Conservation (phyloP, 2,329 filamentous ascomycete genomes). For the Myriosclerotinia curreyana region DNA sequence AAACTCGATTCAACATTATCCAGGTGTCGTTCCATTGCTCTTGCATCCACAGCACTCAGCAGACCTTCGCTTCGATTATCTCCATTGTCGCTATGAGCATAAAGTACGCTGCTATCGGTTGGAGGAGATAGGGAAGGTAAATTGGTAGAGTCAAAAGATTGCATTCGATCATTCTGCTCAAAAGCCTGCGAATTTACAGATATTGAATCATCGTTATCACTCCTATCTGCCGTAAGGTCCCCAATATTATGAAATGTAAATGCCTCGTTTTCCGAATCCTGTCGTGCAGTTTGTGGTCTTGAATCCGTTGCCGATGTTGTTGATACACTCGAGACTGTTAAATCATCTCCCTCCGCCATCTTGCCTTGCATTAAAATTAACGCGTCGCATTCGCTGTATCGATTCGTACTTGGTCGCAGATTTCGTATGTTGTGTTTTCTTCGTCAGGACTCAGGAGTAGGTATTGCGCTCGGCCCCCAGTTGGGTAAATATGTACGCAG, state of each 20-base stretch:
- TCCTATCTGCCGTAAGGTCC: slow-evolving; percentile 34
- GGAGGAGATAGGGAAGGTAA: slow-evolving; percentile 34
- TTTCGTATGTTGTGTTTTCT: slow-evolving; percentile 15
- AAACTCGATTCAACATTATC: slow-evolving; percentile 67
- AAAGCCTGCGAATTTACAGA: slow-evolving; percentile 27
- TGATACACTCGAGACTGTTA: slow-evolving; percentile 16
- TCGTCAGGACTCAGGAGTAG: slow-evolving; percentile 13
- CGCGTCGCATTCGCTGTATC: slow-evolving; percentile 33
- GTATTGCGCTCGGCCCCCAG: slow-evolving; percentile 28
- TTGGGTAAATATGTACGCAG: neutral
- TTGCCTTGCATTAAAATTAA: slow-evolving; percentile 24
- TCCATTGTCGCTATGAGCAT: slow-evolving; percentile 33
- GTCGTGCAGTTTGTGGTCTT: slow-evolving; percentile 35
- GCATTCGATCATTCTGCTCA: slow-evolving; percentile 28
- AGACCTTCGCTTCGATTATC: slow-evolving; percentile 30
- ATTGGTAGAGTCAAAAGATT: slow-evolving; percentile 31
- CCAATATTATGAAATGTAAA: slow-evolving; percentile 35
- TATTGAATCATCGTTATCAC: slow-evolving; percentile 32
- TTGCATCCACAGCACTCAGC: slow-evolving; percentile 36
- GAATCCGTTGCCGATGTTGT: slow-evolving; percentile 24
- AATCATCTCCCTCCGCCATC: slow-evolving; percentile 37
- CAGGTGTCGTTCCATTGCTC: slow-evolving; percentile 46
- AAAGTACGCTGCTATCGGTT: slow-evolving; percentile 35
- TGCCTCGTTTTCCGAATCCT: slow-evolving; percentile 33
- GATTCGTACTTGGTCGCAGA: neutral